Conservation (phyloP, 2,329 filamentous ascomycete species). For the Plectosphaerella plurivora region DNA sequence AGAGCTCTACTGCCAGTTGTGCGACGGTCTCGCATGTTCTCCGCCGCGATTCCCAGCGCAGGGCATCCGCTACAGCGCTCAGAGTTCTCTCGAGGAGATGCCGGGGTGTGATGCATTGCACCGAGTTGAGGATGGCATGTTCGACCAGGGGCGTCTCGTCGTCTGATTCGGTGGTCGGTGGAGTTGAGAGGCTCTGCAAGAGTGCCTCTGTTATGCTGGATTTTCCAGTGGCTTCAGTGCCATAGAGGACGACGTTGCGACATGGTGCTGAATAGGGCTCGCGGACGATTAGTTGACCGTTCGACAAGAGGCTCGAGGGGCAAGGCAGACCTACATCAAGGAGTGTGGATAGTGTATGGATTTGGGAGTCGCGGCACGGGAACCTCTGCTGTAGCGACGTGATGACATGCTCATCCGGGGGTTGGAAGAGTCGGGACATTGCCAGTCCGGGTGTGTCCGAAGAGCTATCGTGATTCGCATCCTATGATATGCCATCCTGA, state of each 20-base stretch:
- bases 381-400: conserved; percentile 41
- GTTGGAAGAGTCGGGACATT: conserved; percentile 40
- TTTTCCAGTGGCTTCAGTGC: conserved; percentile 84
- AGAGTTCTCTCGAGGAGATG: conserved; percentile 73
- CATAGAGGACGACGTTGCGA: conserved; percentile 73
- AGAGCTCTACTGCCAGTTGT: conserved; percentile 68
- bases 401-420: conserved; percentile 48
- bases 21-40: conserved; percentile 76
- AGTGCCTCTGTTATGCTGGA: conserved; percentile 63
- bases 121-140: conserved; percentile 61
- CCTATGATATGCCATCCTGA: too few relatives aligned
- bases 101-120: conserved; percentile 73
- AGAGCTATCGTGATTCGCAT: too few relatives aligned
- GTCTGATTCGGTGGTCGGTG: conserved; percentile 28
- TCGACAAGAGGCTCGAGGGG: conserved; percentile 11
- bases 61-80: conserved; percentile 50
- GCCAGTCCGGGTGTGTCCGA: too few relatives aligned
- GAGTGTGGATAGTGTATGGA: conserved; percentile 52
- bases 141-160: conserved; percentile 36
- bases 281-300: neutral
- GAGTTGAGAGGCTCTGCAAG: conserved; percentile 41
- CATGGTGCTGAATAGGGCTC: conserved; percentile 66
- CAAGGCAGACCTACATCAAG: conserved; percentile 35
- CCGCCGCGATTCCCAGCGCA: conserved; percentile 44
- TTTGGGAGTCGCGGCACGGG: conserved; percentile 55